These are phyloP conservation scores for Sphaerulina musiva DNA, from an alignment of 2,329 filamentous ascomycete genomes.

Conservation along the genomic window DNA sequence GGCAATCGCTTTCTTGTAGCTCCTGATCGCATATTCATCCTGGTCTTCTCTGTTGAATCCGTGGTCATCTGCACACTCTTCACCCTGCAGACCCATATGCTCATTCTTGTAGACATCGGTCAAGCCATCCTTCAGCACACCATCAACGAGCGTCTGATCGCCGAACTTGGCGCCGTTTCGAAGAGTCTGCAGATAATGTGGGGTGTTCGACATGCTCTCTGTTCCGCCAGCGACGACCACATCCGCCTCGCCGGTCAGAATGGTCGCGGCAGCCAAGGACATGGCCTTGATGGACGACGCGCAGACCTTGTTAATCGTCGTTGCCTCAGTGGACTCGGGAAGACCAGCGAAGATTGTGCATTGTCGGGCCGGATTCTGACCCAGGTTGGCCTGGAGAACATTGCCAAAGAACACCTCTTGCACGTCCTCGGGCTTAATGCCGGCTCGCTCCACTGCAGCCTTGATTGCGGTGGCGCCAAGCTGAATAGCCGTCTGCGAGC, in stretches of 20 bases:
- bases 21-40: slow-evolving; percentile 91
- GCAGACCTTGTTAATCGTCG: slow-evolving; percentile 98
- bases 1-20: slow-evolving; percentile 87
- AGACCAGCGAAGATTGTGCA: slow-evolving; percentile 87
- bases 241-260: slow-evolving; percentile 90
- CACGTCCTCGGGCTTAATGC: slow-evolving; percentile 81
- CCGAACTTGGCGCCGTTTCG: slow-evolving; percentile 90
- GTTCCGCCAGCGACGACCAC: slow-evolving; percentile 90
- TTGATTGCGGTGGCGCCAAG: slow-evolving; percentile 80
- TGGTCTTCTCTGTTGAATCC: slow-evolving; percentile 74
- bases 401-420: slow-evolving; percentile 98
- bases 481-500: slow-evolving; percentile 77
- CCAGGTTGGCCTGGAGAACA: slow-evolving; percentile 90
- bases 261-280: slow-evolving; percentile 90
- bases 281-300: slow-evolving; percentile 91
- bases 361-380: slow-evolving; percentile 93
- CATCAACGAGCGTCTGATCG: slow-evolving; percentile 80
- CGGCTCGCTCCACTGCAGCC: slow-evolving; percentile 77
- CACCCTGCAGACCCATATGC: slow-evolving; percentile 89
- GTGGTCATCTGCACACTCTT: slow-evolving; percentile 86
- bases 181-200: slow-evolving; percentile 86
- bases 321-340: slow-evolving; percentile 69
- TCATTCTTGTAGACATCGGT: slow-evolving; percentile 93
- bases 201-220: slow-evolving; percentile 97
- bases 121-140: slow-evolving; percentile 87